Evolutionary conservation across 192 early-diverging fungal genomes (phyloP).

Genomic region (Umbelopsis sp.): DNA sequence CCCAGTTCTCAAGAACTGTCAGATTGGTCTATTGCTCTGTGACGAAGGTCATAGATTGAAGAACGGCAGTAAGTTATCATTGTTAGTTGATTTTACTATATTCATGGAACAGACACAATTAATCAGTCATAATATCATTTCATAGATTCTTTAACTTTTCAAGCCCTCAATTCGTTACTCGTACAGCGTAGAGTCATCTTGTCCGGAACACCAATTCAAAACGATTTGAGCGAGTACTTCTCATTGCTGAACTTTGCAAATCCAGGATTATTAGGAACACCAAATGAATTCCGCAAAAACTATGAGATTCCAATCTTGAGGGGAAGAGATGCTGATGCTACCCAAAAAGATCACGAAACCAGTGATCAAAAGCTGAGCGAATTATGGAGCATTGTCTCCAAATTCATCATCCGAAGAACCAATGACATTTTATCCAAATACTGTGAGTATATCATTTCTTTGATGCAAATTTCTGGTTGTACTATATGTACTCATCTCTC

Average conservation of each 20-base stretch:
- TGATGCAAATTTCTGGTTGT: not conserved
- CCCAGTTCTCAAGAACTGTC: constrained; percentile 69
- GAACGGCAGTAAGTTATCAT: constrained; percentile 62
- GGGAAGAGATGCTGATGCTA: constrained; percentile 90
- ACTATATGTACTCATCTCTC: not conserved
- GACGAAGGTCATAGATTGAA: constrained; percentile 98
- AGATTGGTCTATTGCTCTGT: constrained; percentile 92
- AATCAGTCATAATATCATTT: not conserved
- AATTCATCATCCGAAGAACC: constrained; percentile 96
- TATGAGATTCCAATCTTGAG: constrained; percentile 94
- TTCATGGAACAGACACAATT: not conserved
- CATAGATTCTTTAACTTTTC: constrained; percentile 76
- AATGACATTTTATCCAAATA: constrained; percentile 97
- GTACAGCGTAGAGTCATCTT: constrained; percentile 92
- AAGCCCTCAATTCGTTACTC: constrained; percentile 65
- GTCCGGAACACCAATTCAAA: constrained; percentile 95
- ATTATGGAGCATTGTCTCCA: constrained; percentile 83
- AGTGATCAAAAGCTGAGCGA: constrained; percentile 89
- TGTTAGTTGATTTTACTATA: not conserved
- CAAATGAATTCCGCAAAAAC: constrained; percentile 86
- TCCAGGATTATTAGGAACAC: constrained; percentile 87
- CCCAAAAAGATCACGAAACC: constrained; percentile 69
- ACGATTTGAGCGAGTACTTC: constrained; percentile 92
- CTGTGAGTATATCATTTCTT: constrained; percentile 51
- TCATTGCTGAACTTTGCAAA: constrained; percentile 93